Evolutionary conservation across 192 early-diverging fungal genomes (phyloP), one percentile per base, ranked within the genome.

Genomic region (Podochytrium sp.): DNA sequence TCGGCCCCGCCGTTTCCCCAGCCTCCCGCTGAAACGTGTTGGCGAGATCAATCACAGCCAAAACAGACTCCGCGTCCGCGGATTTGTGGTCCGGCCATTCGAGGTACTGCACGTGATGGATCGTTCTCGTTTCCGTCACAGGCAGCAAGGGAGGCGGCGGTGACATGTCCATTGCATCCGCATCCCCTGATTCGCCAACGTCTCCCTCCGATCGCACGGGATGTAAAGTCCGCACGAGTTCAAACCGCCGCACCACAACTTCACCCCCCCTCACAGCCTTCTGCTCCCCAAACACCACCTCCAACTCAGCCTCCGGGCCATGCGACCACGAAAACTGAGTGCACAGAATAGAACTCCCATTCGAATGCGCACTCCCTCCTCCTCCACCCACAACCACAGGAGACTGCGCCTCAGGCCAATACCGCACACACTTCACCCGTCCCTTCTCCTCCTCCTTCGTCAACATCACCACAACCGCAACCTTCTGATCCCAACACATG

Each of bases 1-100:
- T 79, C 0, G 83, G 86, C 29, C 84, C 87, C 18, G 70, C 69
- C 3, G 59, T 55, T 23, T 34, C 40, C 20, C 62, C 78, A 12
- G 77, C 65, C 20, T 43, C 39, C 2, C 43, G 34, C 42, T 84
- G 77, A 14, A 83, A 43, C 2, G 57, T 23, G 38, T 84, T 83
- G 35, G 80, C 72, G 23, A 83, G 67, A 64, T 87, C 84, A 39
- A 85, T 51, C 5, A 85, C 74, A 14, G 43, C 49, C 20, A 87
- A 73, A 18, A 87, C 80, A 35, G 39, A 43, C 10, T 43, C 37
- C 6, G 84, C 57, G 57, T 67, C 52, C 12, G 74, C 30, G 25
- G 29, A n/a, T 55, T 90, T 84, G 75, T 94, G 92, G 78, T 98
- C 96, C 1, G 91, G 88, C 94, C 94, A 97, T 6, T 85, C 90